Evolutionary conservation across 139 green algal genomes (phyloP), one percentile per base, ranked within the genome.

Genomic region (Chlorella sp.): DNA sequence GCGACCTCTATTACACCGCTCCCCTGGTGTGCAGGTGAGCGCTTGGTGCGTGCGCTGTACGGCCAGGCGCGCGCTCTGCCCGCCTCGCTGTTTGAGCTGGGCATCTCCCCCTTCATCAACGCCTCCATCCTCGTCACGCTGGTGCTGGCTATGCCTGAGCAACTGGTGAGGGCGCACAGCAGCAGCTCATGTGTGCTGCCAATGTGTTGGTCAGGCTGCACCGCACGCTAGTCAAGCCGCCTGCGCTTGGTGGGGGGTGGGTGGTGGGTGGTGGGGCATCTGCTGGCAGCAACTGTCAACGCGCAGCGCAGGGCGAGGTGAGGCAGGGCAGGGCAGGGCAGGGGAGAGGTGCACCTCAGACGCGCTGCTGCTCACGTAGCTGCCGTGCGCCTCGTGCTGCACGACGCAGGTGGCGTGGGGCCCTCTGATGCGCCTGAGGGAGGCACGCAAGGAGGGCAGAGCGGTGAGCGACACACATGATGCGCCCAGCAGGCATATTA

Each of bases 31-130:
- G 62, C 67, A 85, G 80, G 80, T 36, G 80, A 85, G 62, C 74
- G 81, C 2, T 68, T 89, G 68, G 80, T 85, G 35, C 76, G 74
- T 27, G 81, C 79, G n/a, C 69, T 89, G 68, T 83, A 78, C 50
- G 77, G 72, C 34, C 84, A 89, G 70, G 69, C 84, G 0, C 31
- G 64, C 5, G 80, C 76, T 30, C 78, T 89, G 60, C 84, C 84
- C 17, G 80, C 81, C 31, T 85, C 73, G 35, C 66, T 89, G n/a
- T 86, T 84, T 71, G 79, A 87, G 50, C 78, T 89, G 49, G 84
- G 84, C 60, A 89, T 89, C 59, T 84, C 76, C 0, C 84, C 84
- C 31, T 82, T 80, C 72, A 83, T 89, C 76, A 87, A 89, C 67
- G 80, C 84, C 5, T 82, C 72, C 69, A 89, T 89, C 62, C 20